Conservation (phyloP, 2,329 filamentous ascomycete species). For the Botrytis galanthina region DNA sequence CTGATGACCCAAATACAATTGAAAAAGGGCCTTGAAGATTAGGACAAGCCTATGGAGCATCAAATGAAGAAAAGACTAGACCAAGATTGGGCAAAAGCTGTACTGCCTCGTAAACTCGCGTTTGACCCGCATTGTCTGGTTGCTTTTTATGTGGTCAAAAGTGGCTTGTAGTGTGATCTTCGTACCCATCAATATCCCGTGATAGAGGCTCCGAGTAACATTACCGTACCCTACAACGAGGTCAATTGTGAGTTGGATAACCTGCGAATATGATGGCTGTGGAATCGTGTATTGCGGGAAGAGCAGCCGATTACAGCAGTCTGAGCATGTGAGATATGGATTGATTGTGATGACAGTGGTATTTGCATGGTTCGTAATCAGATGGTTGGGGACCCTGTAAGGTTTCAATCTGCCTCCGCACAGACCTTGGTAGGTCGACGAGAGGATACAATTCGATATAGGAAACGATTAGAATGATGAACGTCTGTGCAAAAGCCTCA, state of each 20-base stretch:
- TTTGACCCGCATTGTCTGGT: constrained; percentile 7
- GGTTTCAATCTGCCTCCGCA: neutral
- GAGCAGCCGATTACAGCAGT: neutral
- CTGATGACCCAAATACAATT: neutral
- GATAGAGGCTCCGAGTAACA: neutral
- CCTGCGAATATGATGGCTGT: neutral
- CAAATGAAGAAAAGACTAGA: neutral
- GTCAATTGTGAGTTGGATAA: neutral
- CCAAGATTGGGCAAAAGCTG: neutral
- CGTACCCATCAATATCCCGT: neutral
- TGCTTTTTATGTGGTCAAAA: constrained; percentile 4
- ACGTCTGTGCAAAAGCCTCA: constrained; percentile 9
- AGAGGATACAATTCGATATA: neutral
- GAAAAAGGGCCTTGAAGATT: neutral
- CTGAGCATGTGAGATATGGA: neutral
- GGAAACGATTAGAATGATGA: neutral
- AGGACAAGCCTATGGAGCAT: neutral
- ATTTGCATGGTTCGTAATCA: constrained; percentile 3
- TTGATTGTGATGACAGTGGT: neutral
- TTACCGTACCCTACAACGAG: neutral
- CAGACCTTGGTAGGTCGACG: constrained; percentile 7
- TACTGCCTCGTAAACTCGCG: neutral
- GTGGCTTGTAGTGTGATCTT: constrained; percentile 1
- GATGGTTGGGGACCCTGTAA: neutral
- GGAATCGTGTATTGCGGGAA: neutral